Evolutionary conservation across 371 early-diverging fungal genomes (phyloP).

Genomic region (Mucor indicus): DNA sequence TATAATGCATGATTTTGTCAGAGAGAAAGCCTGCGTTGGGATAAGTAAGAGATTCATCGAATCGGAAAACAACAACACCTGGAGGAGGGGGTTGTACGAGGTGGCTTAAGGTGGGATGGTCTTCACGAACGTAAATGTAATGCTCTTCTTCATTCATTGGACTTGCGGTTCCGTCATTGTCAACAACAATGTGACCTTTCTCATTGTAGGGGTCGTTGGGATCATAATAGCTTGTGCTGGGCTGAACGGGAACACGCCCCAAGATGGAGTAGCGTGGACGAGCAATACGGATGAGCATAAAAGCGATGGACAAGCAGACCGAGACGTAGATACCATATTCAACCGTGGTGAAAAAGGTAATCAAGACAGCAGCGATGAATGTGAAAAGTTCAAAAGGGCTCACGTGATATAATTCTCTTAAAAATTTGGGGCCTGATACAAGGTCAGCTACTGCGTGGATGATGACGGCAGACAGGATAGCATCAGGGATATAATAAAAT

Average conservation of each 20-base stretch:
- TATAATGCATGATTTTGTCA: constrained; percentile 30
- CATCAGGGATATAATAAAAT: constrained; percentile 83
- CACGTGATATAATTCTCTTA: constrained; percentile 28
- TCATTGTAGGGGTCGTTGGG: constrained; percentile 3
- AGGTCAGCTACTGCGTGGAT: constrained; percentile 67
- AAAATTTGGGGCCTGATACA: constrained; percentile 33
- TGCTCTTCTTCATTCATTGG: not conserved
- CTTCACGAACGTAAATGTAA: constrained; percentile 16
- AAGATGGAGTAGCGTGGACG: constrained; percentile 50
- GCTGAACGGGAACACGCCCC: constrained; percentile 20
- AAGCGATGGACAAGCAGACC: constrained; percentile 51
- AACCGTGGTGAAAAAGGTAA: constrained; percentile 62
- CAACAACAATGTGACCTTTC: not conserved
- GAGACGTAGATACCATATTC: constrained; percentile 65
- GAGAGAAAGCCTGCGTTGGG: constrained; percentile 55
- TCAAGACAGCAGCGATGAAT: constrained; percentile 49
- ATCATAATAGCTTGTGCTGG: not conserved
- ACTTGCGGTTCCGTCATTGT: not conserved
- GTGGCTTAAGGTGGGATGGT: constrained; percentile 14
- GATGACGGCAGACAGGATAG: constrained; percentile 76
- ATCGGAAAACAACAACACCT: constrained; percentile 55
- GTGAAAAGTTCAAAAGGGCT: constrained; percentile 50
- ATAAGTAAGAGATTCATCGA: constrained; percentile 61
- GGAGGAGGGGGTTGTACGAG: constrained; percentile 26
- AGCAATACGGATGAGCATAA: constrained; percentile 62